phyloP scores from a whole-genome alignment of 2,329 filamentous ascomycete species.

The Venturia nashicola region DNA sequence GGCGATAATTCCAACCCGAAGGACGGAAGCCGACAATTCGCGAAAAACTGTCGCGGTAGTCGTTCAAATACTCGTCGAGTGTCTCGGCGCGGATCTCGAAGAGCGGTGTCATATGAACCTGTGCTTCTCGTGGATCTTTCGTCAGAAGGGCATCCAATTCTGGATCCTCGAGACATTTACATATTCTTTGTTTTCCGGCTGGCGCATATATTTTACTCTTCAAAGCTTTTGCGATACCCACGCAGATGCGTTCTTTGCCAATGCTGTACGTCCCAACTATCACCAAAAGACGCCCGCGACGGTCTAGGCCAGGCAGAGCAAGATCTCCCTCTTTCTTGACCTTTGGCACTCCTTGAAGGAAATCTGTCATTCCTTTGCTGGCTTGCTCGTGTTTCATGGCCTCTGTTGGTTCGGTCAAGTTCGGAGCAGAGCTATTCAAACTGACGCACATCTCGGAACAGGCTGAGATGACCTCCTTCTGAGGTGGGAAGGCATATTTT shows the following conservation, averaged over 20 bases:
- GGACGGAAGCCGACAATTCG: slow-evolving; percentile 85
- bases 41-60: slow-evolving; percentile 69
- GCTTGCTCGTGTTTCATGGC: slow-evolving; percentile 42
- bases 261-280: slow-evolving; percentile 97
- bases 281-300: slow-evolving; percentile 65
- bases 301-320: slow-evolving; percentile 14
- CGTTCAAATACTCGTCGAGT: slow-evolving; percentile 74
- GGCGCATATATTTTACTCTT: slow-evolving; percentile 83
- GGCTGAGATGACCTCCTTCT: slow-evolving; percentile 74
- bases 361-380: slow-evolving; percentile 50
- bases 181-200: slow-evolving; percentile 70
- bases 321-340: slow-evolving; percentile 23
- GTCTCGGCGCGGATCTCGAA: slow-evolving; percentile 91
- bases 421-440: slow-evolving; percentile 53
- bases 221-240: slow-evolving; percentile 80
- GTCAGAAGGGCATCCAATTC: slow-evolving; percentile 72
- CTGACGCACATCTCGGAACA: slow-evolving; percentile 81
- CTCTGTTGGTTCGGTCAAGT: slow-evolving; percentile 44
- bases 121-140: slow-evolving; percentile 65
- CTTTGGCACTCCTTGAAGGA: slow-evolving; percentile 33
- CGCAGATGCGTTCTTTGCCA: slow-evolving; percentile 90
- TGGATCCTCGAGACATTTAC: slow-evolving; percentile 70
- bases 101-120: slow-evolving; percentile 95
- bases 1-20: slow-evolving; percentile 86
- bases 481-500: slow-evolving; percentile 84